These are phyloP conservation scores for Hypocrella siamensis DNA, from an alignment of 2,329 filamentous ascomycete species.

Conservation along the genomic window DNA sequence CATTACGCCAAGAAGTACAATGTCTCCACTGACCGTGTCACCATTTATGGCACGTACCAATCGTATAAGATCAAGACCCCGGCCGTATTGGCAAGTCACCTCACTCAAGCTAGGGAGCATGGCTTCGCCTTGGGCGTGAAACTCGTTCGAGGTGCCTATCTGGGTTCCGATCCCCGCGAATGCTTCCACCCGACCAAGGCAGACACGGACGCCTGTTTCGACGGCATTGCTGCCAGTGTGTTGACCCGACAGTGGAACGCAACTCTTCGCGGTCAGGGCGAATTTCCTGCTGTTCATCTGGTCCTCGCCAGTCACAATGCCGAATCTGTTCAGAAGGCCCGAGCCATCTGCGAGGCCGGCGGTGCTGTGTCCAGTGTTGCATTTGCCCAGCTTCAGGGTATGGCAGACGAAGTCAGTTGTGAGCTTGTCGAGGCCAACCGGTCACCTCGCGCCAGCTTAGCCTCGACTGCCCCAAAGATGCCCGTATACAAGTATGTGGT, in stretches of 20 bases:
- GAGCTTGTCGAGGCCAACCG: conserved; percentile 30
- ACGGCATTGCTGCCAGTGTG: conserved; percentile 52
- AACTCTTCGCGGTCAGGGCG: conserved; percentile 17
- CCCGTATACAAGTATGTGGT: conserved; percentile 57
- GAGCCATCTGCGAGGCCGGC: conserved; percentile 31
- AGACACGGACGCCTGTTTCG: conserved; percentile 57
- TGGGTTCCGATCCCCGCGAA: conserved; percentile 52
- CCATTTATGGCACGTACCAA: conserved; percentile 72
- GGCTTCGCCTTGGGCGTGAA: conserved; percentile 58
- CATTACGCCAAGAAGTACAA: conserved; percentile 68
- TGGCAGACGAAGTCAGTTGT: conserved; percentile 85
- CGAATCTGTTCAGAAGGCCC: conserved; percentile 46
- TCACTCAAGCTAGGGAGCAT: conserved; percentile 39
- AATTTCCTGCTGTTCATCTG: conserved; percentile 44
- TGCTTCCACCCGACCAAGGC: conserved; percentile 58
- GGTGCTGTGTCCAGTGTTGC: conserved; percentile 22
- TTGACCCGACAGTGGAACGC: conserved; percentile 36
- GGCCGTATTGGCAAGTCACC: conserved; percentile 39
- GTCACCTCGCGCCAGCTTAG: conserved; percentile 13
- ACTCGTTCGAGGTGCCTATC: conserved; percentile 60
- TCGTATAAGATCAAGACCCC: conserved; percentile 56
- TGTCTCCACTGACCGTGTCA: conserved; percentile 41
- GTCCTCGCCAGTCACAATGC: conserved; percentile 77
- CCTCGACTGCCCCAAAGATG: conserved; percentile 17
- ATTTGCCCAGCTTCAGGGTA: conserved; percentile 68